Evolutionary conservation across 495 filamentous ascomycete species (phyloP).

Genomic region (Rusavskia elegans): DNA sequence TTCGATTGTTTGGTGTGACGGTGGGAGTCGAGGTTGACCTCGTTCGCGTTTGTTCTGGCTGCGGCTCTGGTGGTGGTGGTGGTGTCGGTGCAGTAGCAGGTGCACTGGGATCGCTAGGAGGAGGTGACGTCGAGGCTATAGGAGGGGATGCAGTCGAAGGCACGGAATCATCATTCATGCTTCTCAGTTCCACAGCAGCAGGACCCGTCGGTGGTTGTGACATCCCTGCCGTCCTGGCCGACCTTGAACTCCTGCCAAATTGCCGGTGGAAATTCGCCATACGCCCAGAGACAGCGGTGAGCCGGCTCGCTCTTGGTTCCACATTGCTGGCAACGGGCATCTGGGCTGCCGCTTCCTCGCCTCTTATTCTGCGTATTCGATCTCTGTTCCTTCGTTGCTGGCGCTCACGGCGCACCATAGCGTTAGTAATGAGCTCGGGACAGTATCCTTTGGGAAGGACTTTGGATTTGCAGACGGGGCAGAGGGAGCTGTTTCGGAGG

Average conservation of each 20-base stretch:
- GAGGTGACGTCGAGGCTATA: not conserved
- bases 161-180: not conserved
- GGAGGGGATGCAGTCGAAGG: not conserved
- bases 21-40: not conserved
- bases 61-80: not conserved
- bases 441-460: constrained; percentile 52
- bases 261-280: constrained; percentile 6
- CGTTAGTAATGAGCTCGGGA: constrained; percentile 56
- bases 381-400: constrained; percentile 11
- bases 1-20: not conserved
- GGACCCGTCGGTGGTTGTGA: not conserved
- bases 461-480: constrained; percentile 72
- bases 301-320: not conserved
- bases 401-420: constrained; percentile 63
- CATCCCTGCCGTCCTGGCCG: not conserved
- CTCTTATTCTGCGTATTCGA: not conserved
- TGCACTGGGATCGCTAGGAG: not conserved
- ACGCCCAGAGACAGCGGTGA: not conserved
- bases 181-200: constrained; percentile 1
- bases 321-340: not conserved
- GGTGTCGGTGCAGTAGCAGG: not conserved
- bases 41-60: not conserved
- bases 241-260: not conserved
- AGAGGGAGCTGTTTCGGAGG: constrained; percentile 53
- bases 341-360: not conserved